Evolutionary conservation across 2,329 filamentous ascomycete genomes (phyloP).

Genomic region (Hymenotorrendiella dingleyae): DNA sequence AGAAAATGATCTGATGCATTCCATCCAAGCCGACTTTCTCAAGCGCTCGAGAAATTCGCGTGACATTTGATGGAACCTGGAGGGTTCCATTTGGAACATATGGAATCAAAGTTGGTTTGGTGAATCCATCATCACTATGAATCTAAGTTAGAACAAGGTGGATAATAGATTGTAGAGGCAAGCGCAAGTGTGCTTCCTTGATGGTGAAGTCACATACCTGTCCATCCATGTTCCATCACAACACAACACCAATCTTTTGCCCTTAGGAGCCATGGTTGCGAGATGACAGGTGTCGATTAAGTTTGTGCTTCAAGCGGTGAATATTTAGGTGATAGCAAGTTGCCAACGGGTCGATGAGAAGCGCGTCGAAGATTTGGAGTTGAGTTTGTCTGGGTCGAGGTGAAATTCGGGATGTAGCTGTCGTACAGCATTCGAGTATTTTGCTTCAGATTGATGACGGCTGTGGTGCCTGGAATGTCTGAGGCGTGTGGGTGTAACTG

Average conservation of each 20-base stretch:
- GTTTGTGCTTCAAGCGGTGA: background rate
- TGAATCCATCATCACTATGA: constrained; percentile 26
- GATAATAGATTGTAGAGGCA: no score
- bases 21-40: constrained; percentile 44
- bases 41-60: constrained; percentile 52
- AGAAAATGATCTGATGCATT: constrained; percentile 52
- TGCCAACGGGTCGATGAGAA: background rate
- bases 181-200: no score
- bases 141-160: background rate
- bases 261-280: constrained; percentile 1
- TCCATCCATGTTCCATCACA: constrained; percentile 31
- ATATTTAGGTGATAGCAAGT: background rate
- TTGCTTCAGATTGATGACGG: background rate
- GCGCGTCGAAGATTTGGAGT: background rate
- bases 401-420: background rate
- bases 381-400: background rate
- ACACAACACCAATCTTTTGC: constrained; percentile 27
- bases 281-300: background rate
- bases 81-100: constrained; percentile 56
- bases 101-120: constrained; percentile 34
- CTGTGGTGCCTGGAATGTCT: background rate
- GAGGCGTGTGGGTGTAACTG: background rate
- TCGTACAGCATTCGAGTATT: constrained; percentile 1
- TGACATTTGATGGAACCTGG: constrained; percentile 54
- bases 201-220: constrained; percentile 13